Conservation (phyloP, 129 eudicot species). For the Helianthus annuus region DNA sequence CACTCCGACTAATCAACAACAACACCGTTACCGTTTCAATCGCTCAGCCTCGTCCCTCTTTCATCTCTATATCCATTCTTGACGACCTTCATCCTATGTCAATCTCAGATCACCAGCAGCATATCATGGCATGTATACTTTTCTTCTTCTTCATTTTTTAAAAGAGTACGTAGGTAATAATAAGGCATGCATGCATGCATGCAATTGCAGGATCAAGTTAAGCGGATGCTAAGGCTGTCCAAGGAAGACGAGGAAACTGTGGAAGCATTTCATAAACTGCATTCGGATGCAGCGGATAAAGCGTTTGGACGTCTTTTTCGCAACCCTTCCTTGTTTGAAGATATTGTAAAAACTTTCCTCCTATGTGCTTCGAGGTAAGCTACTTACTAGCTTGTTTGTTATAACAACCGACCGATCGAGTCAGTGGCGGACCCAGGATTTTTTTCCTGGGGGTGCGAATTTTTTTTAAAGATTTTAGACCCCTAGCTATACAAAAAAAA, state of each 20-base stretch:
- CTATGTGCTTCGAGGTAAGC: constrained; percentile 35
- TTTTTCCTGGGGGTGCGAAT: no score
- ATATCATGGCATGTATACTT: not conserved
- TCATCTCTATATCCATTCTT: not conserved
- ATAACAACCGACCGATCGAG: no score
- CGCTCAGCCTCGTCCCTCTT: constrained; percentile 2
- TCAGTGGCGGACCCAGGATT: no score
- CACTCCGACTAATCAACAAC: constrained; percentile 8
- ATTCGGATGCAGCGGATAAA: constrained; percentile 24
- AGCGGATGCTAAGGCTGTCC: constrained; percentile 54
- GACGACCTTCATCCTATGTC: not conserved
- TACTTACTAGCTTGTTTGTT: no score
- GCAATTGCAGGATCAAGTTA: constrained; percentile 27
- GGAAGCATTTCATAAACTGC: constrained; percentile 29
- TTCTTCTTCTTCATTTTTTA: no score
- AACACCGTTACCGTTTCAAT: constrained; percentile 29
- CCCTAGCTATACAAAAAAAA: no score
- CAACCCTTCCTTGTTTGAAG: constrained; percentile 54
- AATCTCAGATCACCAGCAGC: not conserved
- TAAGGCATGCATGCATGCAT: no score
- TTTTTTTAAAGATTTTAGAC: no score
- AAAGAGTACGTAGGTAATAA: no score
- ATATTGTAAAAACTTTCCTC: constrained; percentile 44
- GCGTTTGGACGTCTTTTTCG: constrained; percentile 57
- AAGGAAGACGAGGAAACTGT: constrained; percentile 28